These are phyloP conservation scores for Backusella australiensis DNA, from an alignment of 192 early-diverging fungal species.

Conservation along the genomic window DNA sequence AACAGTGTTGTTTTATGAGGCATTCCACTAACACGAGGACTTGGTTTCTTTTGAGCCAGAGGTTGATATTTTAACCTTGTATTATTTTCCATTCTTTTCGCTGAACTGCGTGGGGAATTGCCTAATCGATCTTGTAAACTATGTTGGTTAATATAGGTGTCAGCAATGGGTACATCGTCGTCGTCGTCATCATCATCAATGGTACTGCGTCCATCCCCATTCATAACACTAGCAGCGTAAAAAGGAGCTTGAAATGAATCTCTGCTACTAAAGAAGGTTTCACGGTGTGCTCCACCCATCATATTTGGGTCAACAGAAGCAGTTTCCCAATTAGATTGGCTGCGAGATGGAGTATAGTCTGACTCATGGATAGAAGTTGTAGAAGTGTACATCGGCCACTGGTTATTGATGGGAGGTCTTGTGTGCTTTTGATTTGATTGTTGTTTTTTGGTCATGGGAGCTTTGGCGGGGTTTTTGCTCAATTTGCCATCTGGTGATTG, in stretches of 20 bases:
- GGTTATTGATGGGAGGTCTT: background rate
- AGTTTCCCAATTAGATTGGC: background rate
- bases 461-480: background rate
- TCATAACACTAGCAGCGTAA: background rate
- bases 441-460: background rate
- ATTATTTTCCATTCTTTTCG: slow-evolving; percentile 1
- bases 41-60: background rate
- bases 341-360: background rate
- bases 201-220: background rate
- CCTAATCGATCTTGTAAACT: background rate
- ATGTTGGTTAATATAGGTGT: background rate
- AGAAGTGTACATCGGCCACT: slow-evolving; percentile 1
- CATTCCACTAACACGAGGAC: background rate
- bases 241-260: background rate
- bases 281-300: background rate
- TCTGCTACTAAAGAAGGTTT: background rate
- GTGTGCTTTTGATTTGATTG: background rate
- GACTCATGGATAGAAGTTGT: background rate
- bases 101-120: background rate
- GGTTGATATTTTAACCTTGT: background rate
- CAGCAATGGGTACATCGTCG: slow-evolving; percentile 11
- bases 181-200: background rate
- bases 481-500: background rate
- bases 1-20: background rate
- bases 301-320: slow-evolving; percentile 1